phyloP scores from a whole-genome alignment of 139 green algal species.

The Micractinium sp. region DNA sequence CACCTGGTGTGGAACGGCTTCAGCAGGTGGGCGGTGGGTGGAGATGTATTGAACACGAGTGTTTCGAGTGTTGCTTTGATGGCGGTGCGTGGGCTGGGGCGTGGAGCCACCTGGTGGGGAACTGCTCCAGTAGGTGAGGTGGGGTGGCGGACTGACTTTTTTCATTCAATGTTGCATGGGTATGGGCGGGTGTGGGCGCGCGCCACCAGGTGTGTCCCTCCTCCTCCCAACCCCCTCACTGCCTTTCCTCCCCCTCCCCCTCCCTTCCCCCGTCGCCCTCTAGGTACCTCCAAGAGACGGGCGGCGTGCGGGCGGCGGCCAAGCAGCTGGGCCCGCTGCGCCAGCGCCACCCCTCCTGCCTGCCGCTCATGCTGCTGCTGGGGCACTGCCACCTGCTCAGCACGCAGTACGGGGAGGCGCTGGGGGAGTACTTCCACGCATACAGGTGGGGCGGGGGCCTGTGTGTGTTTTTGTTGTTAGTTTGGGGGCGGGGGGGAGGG shows the following conservation, averaged over 20 bases:
- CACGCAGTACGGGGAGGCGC: constrained; percentile 50
- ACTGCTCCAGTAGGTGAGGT: too few relatives aligned
- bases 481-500: too few relatives aligned
- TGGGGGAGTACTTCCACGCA: constrained; percentile 76
- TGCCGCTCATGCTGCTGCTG: constrained; percentile 62
- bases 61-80: too few relatives aligned
- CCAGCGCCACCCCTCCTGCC: constrained; percentile 45
- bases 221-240: background rate
- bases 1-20: constrained; percentile 66
- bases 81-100: too few relatives aligned
- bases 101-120: too few relatives aligned
- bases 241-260: background rate
- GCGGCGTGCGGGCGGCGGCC: constrained; percentile 20
- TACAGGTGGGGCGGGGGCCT: constrained; percentile 55
- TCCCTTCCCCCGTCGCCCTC: background rate
- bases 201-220: too few relatives aligned
- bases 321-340: constrained; percentile 53
- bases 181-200: too few relatives aligned
- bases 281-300: constrained; percentile 39
- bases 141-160: too few relatives aligned
- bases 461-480: too few relatives aligned
- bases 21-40: constrained; percentile 28
- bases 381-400: constrained; percentile 60
- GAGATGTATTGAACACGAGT: too few relatives aligned
- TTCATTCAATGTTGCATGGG: too few relatives aligned